These are phyloP conservation scores for Phanerochaete sordida DNA, from an alignment of 768 basidiomycete genomes.

Conservation along the genomic window DNA sequence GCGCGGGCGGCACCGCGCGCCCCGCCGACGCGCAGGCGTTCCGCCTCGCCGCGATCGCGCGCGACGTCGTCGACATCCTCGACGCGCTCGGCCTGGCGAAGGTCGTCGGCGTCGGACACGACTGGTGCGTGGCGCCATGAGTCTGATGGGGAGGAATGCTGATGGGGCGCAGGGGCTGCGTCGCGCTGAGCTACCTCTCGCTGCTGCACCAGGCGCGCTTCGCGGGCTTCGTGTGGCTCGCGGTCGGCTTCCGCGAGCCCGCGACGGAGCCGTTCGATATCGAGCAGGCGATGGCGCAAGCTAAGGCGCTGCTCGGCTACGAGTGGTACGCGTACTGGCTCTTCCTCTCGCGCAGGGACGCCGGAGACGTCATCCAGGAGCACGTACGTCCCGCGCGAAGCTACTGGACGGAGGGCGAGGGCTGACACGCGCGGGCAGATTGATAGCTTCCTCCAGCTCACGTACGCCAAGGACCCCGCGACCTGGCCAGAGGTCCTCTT, in stretches of 20 bases:
- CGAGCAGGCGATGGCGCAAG: too few species aligned
- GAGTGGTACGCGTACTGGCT: slow-evolving; percentile 5
- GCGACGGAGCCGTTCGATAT: slow-evolving; percentile 18
- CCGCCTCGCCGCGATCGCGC: slow-evolving; percentile 18
- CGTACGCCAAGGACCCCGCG: slow-evolving; percentile 31
- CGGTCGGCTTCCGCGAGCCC: slow-evolving; percentile 32
- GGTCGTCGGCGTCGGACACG: slow-evolving; percentile 30
- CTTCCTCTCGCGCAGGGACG: slow-evolving; percentile 1
- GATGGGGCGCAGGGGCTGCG: too few species aligned
- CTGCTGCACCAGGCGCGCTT: slow-evolving; percentile 37
- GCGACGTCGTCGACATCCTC: slow-evolving; percentile 32
- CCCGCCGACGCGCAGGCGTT: slow-evolving; percentile 27
- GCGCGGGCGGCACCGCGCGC: slow-evolving; percentile 42
- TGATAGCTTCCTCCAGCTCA: slow-evolving; percentile 70
- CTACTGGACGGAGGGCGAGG: slow-evolving; percentile 82
- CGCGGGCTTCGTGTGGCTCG: slow-evolving; percentile 36
- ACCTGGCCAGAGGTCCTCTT: slow-evolving; percentile 26
- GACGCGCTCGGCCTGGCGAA: slow-evolving; percentile 21
- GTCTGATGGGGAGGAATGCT: too few species aligned
- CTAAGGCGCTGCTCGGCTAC: too few species aligned
- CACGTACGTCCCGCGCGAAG: slow-evolving; percentile 53
- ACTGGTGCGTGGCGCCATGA: slow-evolving; percentile 21
- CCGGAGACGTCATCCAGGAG: background rate
- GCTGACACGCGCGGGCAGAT: slow-evolving; percentile 90
- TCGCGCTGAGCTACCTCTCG: slow-evolving; percentile 24